A percentile compares a stretch with the other conserved stretches of the same genome.
Evolutionary conservation across 1,284 basidiomycete species (phyloP).

Genomic region (Gymnopus androsaceus): DNA sequence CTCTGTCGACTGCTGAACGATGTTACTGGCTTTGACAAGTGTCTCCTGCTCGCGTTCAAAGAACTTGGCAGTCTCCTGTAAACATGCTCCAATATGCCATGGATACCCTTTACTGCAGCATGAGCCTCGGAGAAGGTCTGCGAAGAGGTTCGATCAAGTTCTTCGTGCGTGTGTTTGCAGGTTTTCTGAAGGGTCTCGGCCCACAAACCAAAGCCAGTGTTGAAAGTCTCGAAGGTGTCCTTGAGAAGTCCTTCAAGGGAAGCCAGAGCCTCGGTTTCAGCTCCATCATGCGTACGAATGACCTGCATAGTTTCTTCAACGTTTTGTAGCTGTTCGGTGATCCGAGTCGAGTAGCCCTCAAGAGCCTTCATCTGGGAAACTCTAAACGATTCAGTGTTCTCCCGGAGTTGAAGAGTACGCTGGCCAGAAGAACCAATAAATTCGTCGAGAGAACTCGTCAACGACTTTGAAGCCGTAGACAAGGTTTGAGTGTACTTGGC

Average conservation of each 20-base stretch:
- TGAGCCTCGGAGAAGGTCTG: slow-evolving; percentile 54
- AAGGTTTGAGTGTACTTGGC: slow-evolving; percentile 63
- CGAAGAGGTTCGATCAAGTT: slow-evolving; percentile 45
- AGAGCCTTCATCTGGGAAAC: slow-evolving; percentile 59
- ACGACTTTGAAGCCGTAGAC: slow-evolving; percentile 47
- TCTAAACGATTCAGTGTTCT: slow-evolving; percentile 59
- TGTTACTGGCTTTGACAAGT: slow-evolving; percentile 49
- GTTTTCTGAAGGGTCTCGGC: slow-evolving; percentile 49
- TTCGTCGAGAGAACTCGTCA: slow-evolving; percentile 62
- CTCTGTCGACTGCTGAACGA: slow-evolving; percentile 53
- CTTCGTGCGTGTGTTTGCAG: slow-evolving; percentile 48
- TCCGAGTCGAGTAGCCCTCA: slow-evolving; percentile 50
- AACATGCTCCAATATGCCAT: slow-evolving; percentile 61
- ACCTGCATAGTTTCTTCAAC: slow-evolving; percentile 59
- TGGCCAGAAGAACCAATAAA: slow-evolving; percentile 63
- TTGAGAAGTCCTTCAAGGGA: slow-evolving; percentile 49
- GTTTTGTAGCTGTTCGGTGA: slow-evolving; percentile 62
- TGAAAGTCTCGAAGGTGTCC: slow-evolving; percentile 55
- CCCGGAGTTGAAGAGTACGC: slow-evolving; percentile 52
- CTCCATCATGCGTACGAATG: slow-evolving; percentile 57
- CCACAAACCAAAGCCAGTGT: slow-evolving; percentile 56
- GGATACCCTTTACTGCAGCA: slow-evolving; percentile 51
- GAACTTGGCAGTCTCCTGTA: slow-evolving; percentile 60
- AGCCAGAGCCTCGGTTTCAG: slow-evolving; percentile 50
- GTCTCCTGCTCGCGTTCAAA: slow-evolving; percentile 57